Conservation (phyloP, 345 rosid genomes). For the Bruguiera sexangula region DNA sequence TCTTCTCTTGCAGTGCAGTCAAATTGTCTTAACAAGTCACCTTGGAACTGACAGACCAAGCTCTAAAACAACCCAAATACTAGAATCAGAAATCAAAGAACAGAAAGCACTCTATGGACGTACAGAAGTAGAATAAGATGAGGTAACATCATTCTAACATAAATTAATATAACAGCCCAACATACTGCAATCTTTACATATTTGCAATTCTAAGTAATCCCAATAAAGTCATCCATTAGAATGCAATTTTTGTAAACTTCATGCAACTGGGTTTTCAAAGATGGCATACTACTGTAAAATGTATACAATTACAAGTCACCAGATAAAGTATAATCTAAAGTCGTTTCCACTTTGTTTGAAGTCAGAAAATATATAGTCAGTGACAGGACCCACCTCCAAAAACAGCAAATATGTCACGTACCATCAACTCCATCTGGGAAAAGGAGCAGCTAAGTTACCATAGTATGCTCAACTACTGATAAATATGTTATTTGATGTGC, state of each 20-base stretch:
- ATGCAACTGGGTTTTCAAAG: not conserved
- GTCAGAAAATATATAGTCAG: slow-evolving; percentile 28
- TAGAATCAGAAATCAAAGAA: slow-evolving; percentile 24
- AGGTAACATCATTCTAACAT: not conserved
- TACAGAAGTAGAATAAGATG: not conserved
- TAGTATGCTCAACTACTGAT: slow-evolving; percentile 15
- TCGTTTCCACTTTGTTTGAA: slow-evolving; percentile 13
- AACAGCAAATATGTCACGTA: slow-evolving; percentile 79
- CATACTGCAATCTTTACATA: not conserved
- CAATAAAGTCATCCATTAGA: not conserved
- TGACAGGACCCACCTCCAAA: slow-evolving; percentile 69
- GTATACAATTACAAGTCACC: not conserved
- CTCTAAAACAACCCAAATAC: slow-evolving; percentile 44
- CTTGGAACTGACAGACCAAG: slow-evolving; percentile 84
- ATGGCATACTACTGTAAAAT: not conserved
- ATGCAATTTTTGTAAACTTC: slow-evolving; percentile 5
- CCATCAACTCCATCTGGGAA: slow-evolving; percentile 97
- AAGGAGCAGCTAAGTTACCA: slow-evolving; percentile 63
- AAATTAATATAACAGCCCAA: not conserved
- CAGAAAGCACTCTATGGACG: not conserved
- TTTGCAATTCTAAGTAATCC: not conserved
- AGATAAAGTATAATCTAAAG: slow-evolving; percentile 2
- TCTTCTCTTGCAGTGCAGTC: slow-evolving; percentile 20
- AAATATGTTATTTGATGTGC: slow-evolving; percentile 18
- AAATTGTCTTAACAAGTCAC: slow-evolving; percentile 43